Evolutionary conservation across 352 stramenopile genomes (phyloP), one percentile per base, ranked within the genome.

Genomic region (Aphanomyces stellatus): DNA sequence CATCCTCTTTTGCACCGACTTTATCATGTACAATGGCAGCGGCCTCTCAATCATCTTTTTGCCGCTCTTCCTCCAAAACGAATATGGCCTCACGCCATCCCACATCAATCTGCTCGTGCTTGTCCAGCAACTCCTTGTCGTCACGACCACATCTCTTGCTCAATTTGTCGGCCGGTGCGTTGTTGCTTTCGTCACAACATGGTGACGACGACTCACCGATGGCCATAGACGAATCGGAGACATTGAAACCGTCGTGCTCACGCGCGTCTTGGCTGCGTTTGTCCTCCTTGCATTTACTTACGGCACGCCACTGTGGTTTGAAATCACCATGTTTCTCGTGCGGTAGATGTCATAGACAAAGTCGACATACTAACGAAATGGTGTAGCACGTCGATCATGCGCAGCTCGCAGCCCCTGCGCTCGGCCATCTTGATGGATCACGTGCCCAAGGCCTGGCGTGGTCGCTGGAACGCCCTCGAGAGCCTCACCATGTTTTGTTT

Each of bases 41-140:
- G 83, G 83, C 59, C 90, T 92, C 81, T 89, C 81, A 0, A 87
- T 90, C 71, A 89, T 87, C 59, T 92, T 92, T 62, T 92, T 92
- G 72, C 83, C 83, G 30, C 66, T 92, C 1, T 92, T 92, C 59
- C 90, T 92, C 68, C 87, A 85, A 69, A 71, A 88, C 33, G 81
- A 92, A 62, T 90, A 92, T 71, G 75, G 74, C 6, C 74, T 92
- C 37, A 80, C 83, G 28, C 83, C 83, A n/a, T 89, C 89, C 57
- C 78, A 90, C 34, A 75, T 92, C 28, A 88, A 75, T 33, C 70
- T 92, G 5, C 90, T 90, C 67, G 71, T 88, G 57, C 70, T 72
- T 17, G 81, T 89, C 61, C n/a, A n/a, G 37, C 37, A 43, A 43
- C 8, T 43, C 8, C 37, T 43, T 43, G 37, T 43, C 8, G 8